Evolutionary conservation across 2,329 filamentous ascomycete species (phyloP).

Genomic region (Cercospora zeina): DNA sequence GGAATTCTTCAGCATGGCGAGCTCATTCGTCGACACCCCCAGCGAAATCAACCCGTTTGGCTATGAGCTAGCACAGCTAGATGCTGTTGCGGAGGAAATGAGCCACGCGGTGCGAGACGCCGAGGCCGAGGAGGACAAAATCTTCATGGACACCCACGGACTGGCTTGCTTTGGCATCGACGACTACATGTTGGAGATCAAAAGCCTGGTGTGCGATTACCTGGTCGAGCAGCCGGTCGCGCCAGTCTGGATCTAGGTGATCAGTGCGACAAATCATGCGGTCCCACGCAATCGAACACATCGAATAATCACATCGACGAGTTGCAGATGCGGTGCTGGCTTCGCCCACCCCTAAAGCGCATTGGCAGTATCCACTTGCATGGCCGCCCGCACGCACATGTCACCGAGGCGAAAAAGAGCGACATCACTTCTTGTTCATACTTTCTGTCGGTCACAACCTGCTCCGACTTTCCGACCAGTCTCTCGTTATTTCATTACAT

Average conservation of each 20-base stretch:
- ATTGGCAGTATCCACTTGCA: slow-evolving; percentile 10
- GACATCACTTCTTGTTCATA: slow-evolving; percentile 21
- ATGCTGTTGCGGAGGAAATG: slow-evolving; percentile 89
- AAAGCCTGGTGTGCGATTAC: slow-evolving; percentile 60
- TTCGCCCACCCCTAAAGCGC: slow-evolving; percentile 1
- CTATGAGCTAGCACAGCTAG: slow-evolving; percentile 85
- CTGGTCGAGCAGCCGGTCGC: slow-evolving; percentile 33
- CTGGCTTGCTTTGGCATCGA: slow-evolving; percentile 73
- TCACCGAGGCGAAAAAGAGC: slow-evolving; percentile 1
- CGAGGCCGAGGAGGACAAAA: slow-evolving; percentile 72
- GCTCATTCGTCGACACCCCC: slow-evolving; percentile 46
- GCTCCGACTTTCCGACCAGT: slow-evolving; percentile 11
- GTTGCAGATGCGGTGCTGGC: slow-evolving; percentile 34
- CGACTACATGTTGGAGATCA: slow-evolving; percentile 81
- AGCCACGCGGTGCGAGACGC: slow-evolving; percentile 59
- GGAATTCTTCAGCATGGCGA: slow-evolving; percentile 45
- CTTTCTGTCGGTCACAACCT: slow-evolving; percentile 5
- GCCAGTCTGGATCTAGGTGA: slow-evolving; percentile 32
- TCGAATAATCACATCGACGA: slow-evolving; percentile 32
- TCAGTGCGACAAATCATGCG: slow-evolving; percentile 11
- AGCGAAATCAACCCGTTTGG: slow-evolving; percentile 69
- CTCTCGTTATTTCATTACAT: slow-evolving; percentile 20
- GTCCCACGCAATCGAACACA: slow-evolving; percentile 35
- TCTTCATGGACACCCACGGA: slow-evolving; percentile 67
- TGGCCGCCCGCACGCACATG: slow-evolving; percentile 5